Evolutionary conservation across 768 basidiomycete genomes (phyloP), one percentile per base, ranked within the genome.

Genomic region (Mycena albidolilacea): DNA sequence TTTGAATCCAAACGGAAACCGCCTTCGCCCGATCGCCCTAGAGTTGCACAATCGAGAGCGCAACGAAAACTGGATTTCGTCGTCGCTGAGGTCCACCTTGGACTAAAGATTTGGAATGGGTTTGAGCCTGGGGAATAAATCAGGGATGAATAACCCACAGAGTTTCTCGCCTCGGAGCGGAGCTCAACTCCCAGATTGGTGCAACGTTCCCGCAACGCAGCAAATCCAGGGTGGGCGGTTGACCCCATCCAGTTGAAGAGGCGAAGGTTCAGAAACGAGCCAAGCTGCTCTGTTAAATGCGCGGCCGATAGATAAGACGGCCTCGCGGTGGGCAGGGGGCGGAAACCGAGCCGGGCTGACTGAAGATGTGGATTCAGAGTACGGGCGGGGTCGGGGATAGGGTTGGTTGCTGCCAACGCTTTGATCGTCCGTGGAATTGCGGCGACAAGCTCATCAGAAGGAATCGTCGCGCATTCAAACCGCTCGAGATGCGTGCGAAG

Each of bases 401-500:
- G 44, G 30, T 63, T 44, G 6, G 43, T 44, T 17, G 58, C 54
- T 3, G 52, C 38, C 44, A 60, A 11, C 7, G 46, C 58, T 41
- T 17, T 60, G 57, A 68, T 68, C 0, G 58, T 48, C 3, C 58
- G 59, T 11, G 67, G 57, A 15, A 68, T 50, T 9, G 67, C 67
- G 10, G 43, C 44, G 14, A 68, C 35, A 7, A 68, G 43, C 4
- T 19, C 67, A 10, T 59, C 57, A 7, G 58, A 12, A 6, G 67
- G 67, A 10, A 68, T 4, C 9, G n/a, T 23, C n/a, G 15, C 7
- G 46, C 67, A 60, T 15, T 68, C 67, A 21, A 68, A 60, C 12
- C 67, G 58, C 46, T 68, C 67, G 37, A 68, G 67, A 3, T 21
- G 67, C 5, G 58, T 68, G 58, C 67, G 60, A 19, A 48, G 30